Conservation (phyloP, 495 filamentous ascomycete genomes). For the Hyaloscypha bicolor region DNA sequence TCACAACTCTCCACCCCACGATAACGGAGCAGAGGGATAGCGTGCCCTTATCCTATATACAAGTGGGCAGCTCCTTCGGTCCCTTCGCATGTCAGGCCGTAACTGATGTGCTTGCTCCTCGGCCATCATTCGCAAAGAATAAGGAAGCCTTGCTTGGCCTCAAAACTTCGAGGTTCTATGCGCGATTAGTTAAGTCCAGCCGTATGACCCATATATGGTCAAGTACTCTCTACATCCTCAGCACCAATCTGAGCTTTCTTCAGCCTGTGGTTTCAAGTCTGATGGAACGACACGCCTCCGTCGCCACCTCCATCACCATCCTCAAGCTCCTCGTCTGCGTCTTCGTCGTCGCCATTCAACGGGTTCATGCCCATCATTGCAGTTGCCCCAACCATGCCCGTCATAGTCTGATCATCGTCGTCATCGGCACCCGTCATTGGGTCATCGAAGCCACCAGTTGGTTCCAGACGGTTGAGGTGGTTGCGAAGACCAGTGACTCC, state of each 20-base stretch:
- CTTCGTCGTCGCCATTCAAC: constrained; percentile 50
- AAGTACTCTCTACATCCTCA: background rate
- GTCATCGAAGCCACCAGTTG: constrained; percentile 10
- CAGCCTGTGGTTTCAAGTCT: background rate
- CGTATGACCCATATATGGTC: background rate
- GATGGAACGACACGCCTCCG: constrained; percentile 8
- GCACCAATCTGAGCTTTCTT: background rate
- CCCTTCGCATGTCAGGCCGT: background rate
- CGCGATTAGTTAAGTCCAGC: background rate
- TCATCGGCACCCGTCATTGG: constrained; percentile 56
- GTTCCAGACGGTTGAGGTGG: constrained; percentile 63
- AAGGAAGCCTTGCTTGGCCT: background rate
- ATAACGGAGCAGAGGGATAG: background rate
- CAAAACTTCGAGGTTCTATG: background rate
- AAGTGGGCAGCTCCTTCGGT: background rate
- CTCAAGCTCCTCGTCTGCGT: constrained; percentile 38
- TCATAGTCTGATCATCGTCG: constrained; percentile 58
- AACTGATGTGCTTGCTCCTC: background rate
- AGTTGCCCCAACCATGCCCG: constrained; percentile 58
- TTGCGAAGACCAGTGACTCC: constrained; percentile 79
- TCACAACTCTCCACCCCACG: no score
- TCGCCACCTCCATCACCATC: constrained; percentile 33
- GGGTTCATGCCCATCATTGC: constrained; percentile 56
- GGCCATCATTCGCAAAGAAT: background rate
- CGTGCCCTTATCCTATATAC: background rate